Conservation (phyloP, 2,329 filamentous ascomycete genomes). For the Sclerotinia subarctica region DNA sequence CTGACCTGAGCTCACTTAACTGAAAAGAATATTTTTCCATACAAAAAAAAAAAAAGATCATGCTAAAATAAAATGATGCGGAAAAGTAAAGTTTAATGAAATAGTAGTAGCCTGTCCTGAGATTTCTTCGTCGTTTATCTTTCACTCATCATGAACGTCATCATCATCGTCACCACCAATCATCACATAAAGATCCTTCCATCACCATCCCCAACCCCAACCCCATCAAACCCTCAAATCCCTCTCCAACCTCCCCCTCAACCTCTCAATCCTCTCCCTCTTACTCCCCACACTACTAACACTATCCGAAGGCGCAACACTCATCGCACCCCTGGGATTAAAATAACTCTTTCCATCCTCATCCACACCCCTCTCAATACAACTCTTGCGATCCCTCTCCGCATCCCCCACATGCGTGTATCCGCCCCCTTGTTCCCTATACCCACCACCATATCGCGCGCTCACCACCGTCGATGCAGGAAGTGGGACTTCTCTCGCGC, state of each 20-base stretch:
- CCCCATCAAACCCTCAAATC: slow-evolving; percentile 10
- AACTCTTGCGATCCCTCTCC: slow-evolving; percentile 25
- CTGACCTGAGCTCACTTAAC: too few relatives aligned
- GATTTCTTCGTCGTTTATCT: too few relatives aligned
- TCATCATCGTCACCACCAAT: too few relatives aligned
- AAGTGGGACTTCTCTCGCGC: slow-evolving; percentile 25
- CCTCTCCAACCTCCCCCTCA: slow-evolving; percentile 22
- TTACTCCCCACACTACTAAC: slow-evolving; percentile 57
- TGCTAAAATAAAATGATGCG: too few relatives aligned
- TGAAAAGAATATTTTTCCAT: too few relatives aligned
- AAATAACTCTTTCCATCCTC: slow-evolving; percentile 14
- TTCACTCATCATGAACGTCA: too few relatives aligned
- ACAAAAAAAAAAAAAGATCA: too few relatives aligned
- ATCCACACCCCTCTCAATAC: background rate
- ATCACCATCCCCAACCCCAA: background rate
- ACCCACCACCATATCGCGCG: slow-evolving; percentile 15
- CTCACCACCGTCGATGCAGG: slow-evolving; percentile 16
- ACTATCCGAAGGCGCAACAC: slow-evolving; percentile 58
- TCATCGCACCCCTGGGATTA: slow-evolving; percentile 46
- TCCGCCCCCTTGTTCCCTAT: background rate
- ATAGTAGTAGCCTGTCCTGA: too few relatives aligned
- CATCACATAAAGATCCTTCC: too few relatives aligned
- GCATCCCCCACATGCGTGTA: background rate
- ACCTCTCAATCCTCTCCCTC: slow-evolving; percentile 31
- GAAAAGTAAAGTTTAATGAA: too few relatives aligned